Evolutionary conservation across 441 rosid genomes (phyloP), one percentile per base, ranked within the genome.

Genomic region (Theobroma grandiflorum): DNA sequence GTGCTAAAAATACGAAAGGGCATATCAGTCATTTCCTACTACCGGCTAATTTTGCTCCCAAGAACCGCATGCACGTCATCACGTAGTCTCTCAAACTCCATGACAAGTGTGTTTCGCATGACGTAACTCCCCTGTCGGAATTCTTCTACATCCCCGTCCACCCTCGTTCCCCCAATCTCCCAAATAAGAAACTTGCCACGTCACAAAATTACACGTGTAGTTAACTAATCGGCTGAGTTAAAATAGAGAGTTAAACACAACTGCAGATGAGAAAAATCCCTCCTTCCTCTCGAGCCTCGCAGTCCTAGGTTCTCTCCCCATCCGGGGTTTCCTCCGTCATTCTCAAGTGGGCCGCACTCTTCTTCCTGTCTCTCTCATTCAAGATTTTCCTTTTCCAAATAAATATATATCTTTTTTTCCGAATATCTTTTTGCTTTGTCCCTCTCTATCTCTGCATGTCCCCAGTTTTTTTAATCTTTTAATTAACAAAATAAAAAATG

Each of bases 41-140:
- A 20, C 61, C 22, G 9, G 61, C 3, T 9, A 50, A 15, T 50
- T 2, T 4, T 50, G 15, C 6, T 50, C 55, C 55, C 3, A 2
- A 45, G 14, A 4, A 15, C 1, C 4, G 4, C 8, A 52, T 20
- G 6, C 66, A 61, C 66, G 66, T 62, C 67, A 62, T 4, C 15
- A 12, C 8, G 1, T 31, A 33, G 12, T 12, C 67, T 62, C 38
- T 4, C 15, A 33, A 31, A 61, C 65, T 61, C 38, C 14, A 22
- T 22, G 63, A 14, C 65, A 31, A 33, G 67, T 62, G 67, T 62
- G n/a, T 14, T 62, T 62, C n/a, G 42, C 67, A 33, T 62, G 67
- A 33, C 42, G 67, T 33, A 62, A 33, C 40, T 1, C 67, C n/a
- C 16, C 2, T 0, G 22, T 47, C 52, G 3, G 3, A 10, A 47